Base-by-base conservation (phyloP, 306 rosid species). In the Lathyrus aphaca region DNA sequence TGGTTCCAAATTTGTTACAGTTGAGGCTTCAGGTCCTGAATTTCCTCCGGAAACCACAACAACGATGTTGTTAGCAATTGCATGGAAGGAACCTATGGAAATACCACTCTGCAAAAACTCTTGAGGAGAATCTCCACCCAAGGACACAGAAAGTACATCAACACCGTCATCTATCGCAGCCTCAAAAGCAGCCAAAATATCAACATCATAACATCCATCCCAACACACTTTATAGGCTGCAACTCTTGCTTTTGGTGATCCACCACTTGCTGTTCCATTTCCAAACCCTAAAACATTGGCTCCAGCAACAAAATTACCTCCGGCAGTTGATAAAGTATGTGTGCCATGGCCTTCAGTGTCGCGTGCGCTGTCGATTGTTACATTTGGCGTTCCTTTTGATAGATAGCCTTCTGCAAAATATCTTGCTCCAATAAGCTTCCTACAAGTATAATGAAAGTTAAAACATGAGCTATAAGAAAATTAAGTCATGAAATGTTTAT, bases 281-380 rank as follows among this genome's bases (percentile, higher is more conserved):
- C 95, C 96, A 42, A 32, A 5, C 11, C 95, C 91, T 3, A 80
- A 77, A 3, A 86, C 84, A 64, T 27, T 83, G 0, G 74, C 87
- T 3, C 81, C 74, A 0, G 13, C 3, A 5, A 87, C 88, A 50
- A 83, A 82, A 44, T 23, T 95, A 4, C 97, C 99, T 0, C 88
- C 97, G 0, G 96, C 97, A 1, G 97, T 94, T n/a, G 99, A 94
- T 45, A 94, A 69, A 23, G 99, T 95, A 37, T 95, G 99, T 13
- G 96, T 12, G 3, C 99, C 99, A 49, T 95, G 97, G 30, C 99
- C 99, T 0, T 45, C 80, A 1, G 12, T 0, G 81, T 95, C 99
- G 1, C 95, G 84, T 0, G 84, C 69, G 10, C 76, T 73, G 19
- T 68, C 1, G 1, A 6, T 12, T 3, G 85, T 48, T 0, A 1